A percentile compares a stretch with the other conserved stretches of the same genome.
Conservation (phyloP, 2,329 filamentous ascomycete genomes). For the Aspergillus neoniger region DNA sequence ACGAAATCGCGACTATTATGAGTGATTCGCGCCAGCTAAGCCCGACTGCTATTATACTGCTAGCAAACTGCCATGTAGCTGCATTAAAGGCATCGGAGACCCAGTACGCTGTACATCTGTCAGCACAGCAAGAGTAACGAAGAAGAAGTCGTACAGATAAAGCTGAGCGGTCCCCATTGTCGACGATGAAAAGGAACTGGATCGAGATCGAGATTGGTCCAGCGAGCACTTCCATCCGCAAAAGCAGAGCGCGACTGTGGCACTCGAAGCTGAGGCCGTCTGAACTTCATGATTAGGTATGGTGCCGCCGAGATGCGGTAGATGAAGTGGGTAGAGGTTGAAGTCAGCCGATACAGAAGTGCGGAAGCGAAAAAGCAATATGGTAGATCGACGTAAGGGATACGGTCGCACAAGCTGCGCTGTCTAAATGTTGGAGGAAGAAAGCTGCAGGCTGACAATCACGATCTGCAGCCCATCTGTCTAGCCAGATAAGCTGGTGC, state of each 20-base stretch:
- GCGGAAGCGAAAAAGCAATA: background rate
- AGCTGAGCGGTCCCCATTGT: constrained; percentile 50
- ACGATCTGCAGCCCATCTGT: background rate
- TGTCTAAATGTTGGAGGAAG: background rate
- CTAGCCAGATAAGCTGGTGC: constrained; percentile 1
- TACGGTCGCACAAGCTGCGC: constrained; percentile 1
- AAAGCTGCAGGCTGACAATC: constrained; percentile 1
- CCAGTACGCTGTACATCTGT: constrained; percentile 48
- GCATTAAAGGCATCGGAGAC: constrained; percentile 55
- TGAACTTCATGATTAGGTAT: constrained; percentile 28
- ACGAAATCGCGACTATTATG: constrained; percentile 53
- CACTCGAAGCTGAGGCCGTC: constrained; percentile 46
- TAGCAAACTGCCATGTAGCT: constrained; percentile 58
- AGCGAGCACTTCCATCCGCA: constrained; percentile 46
- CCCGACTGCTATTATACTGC: constrained; percentile 53
- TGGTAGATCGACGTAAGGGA: background rate
- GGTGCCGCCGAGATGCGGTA: background rate
- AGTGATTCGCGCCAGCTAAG: constrained; percentile 55
- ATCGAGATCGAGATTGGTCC: constrained; percentile 54
- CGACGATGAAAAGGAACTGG: constrained; percentile 47
- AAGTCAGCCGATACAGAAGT: background rate
- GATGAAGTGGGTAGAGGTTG: background rate
- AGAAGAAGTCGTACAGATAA: constrained; percentile 35
- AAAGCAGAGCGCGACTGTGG: constrained; percentile 51
- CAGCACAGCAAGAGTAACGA: background rate